Conservation (phyloP, 495 filamentous ascomycete genomes). For the Hyaloscypha variabilis region DNA sequence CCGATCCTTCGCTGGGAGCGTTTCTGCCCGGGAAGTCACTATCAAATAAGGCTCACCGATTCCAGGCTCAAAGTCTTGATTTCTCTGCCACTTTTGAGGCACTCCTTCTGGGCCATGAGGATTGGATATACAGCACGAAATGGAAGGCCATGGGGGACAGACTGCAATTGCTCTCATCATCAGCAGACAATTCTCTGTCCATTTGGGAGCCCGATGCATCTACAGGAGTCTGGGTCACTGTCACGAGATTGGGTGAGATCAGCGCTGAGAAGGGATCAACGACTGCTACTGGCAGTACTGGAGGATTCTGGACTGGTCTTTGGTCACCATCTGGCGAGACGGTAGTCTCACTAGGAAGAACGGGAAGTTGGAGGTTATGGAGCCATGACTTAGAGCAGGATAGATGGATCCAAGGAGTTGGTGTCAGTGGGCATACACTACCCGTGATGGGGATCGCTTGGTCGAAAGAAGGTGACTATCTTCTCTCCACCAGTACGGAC, state of each 20-base stretch:
- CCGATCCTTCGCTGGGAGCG: constrained; percentile 46
- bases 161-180: constrained; percentile 82
- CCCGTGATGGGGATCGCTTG: constrained; percentile 80
- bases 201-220: constrained; percentile 84
- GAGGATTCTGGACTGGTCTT: constrained; percentile 93
- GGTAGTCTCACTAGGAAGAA: constrained; percentile 82
- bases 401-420: constrained; percentile 74
- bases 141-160: constrained; percentile 65
- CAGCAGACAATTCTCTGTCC: constrained; percentile 91
- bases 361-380: constrained; percentile 94
- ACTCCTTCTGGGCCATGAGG: constrained; percentile 91
- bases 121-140: constrained; percentile 90
- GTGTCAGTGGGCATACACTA: constrained; percentile 82
- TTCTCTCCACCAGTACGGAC: constrained; percentile 87
- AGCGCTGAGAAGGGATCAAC: constrained; percentile 92
- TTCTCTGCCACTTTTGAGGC: constrained; percentile 94
- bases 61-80: constrained; percentile 48
- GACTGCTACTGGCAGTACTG: constrained; percentile 91
- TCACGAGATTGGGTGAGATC: constrained; percentile 85
- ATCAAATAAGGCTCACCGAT: constrained; percentile 85
- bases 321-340: constrained; percentile 81
- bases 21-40: constrained; percentile 65
- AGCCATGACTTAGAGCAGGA: constrained; percentile 53
- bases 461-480: constrained; percentile 80
- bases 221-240: constrained; percentile 89